Conservation (phyloP, 352 stramenopile species). For the Phytophthora agathidicida region DNA sequence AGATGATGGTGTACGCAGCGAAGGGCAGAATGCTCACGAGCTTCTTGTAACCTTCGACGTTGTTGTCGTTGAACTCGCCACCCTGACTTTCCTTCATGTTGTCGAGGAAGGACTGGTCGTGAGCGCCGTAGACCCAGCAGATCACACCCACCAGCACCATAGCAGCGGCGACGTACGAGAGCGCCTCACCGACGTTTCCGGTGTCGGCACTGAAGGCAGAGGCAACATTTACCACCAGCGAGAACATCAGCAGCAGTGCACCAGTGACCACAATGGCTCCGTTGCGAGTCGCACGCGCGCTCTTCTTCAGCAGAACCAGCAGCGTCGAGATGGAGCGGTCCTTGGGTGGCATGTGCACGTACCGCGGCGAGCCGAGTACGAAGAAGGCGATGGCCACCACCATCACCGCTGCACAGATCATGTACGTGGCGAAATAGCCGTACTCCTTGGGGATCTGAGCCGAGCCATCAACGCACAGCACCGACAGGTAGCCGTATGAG, state of each 20-base stretch:
- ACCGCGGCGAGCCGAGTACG: conserved; percentile 42
- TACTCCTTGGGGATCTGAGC: conserved; percentile 14
- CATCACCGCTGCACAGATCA: conserved; percentile 15
- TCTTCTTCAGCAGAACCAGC: conserved; percentile 37
- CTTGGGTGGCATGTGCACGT: conserved; percentile 50
- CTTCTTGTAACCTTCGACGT: conserved; percentile 61
- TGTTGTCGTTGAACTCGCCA: conserved; percentile 43
- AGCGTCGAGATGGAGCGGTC: conserved; percentile 54
- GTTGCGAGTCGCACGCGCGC: conserved; percentile 22
- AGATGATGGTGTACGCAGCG: conserved; percentile 68
- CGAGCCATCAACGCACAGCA: conserved; percentile 13
- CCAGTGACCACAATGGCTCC: conserved; percentile 39
- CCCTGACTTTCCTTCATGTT: conserved; percentile 47
- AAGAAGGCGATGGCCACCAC: conserved; percentile 31
- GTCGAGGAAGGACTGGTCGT: conserved; percentile 59
- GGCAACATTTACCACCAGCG: conserved; percentile 57
- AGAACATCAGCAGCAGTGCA: conserved; percentile 33
- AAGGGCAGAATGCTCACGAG: conserved; percentile 63
- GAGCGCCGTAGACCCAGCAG: conserved; percentile 50
- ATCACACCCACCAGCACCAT: conserved; percentile 49
- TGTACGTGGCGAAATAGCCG: conserved; percentile 12
- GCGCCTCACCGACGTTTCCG: conserved; percentile 26
- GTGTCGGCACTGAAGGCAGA: conserved; percentile 51
- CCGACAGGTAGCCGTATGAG: conserved; percentile 18
- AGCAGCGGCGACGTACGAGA: conserved; percentile 55